Base-by-base conservation (phyloP, 140 eudicot species). In the Erigeron philadelphicus region DNA sequence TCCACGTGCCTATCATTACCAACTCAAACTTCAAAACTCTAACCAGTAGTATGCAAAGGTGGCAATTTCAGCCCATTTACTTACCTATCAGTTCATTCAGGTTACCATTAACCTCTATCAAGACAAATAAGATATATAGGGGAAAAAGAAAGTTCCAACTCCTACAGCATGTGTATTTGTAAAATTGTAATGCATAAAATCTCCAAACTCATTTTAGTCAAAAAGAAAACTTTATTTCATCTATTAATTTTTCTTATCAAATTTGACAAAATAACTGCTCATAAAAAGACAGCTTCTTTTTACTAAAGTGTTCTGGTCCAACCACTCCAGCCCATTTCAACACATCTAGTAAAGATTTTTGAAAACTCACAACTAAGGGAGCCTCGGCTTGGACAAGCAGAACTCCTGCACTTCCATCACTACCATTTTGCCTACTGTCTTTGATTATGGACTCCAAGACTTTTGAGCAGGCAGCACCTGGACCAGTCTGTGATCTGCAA, bases 371-470 rank as follows among this genome's bases (percentile, higher is more conserved):
- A 79, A 35, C 55, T 7, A 47, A 9, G 71, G 84, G 82, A 76
- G 88, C 80, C 38, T 87, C 84, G 15, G 95, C 97, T 94, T 89
- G 89, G 35, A 94, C 99, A 70, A 87, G 83, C 61, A 94, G 74
- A 71, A 94, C 73, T 72, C 97, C 99, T n/a, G 97, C 95, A 87
- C 89, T 85, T 60, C 40, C 69, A 21, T 92, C 95, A 42, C 70
- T 71, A 63, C 66, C 78, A 13, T 70, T 61, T 72, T 60, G 80
- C 52, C 58, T 62, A 54, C 81, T 75, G 9, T 85, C 81, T 43
- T 81, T 68, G 18, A 76, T 53, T 40, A 85, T 72, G 19, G 87
- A 72, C 8, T 38, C 53, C 66, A 94, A 53, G 61, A 94, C 87
- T 62, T 87, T 75, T 61, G 79, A 68, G 62, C 99, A 94, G n/a